Evolutionary conservation across 176 grass and related monocot genomes (phyloP).

Genomic region (Ampelocalamus luodianensis): DNA sequence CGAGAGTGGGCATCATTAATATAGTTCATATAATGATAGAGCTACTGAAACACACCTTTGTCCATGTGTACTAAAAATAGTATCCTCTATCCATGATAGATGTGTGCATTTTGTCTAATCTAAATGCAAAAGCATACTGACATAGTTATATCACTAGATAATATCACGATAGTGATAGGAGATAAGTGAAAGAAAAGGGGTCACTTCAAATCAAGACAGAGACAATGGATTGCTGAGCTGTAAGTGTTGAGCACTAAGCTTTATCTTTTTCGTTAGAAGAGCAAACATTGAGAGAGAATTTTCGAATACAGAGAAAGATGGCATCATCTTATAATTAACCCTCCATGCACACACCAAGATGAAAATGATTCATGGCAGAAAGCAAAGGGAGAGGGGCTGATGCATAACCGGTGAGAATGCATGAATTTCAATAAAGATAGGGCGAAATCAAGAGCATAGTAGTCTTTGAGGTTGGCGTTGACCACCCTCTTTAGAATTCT

Average conservation of each 20-base stretch:
- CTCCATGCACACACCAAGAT: slow-evolving; percentile 47
- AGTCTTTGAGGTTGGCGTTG: slow-evolving; percentile 67
- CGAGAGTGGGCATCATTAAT: neutral
- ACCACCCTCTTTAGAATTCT: slow-evolving; percentile 71
- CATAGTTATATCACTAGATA: slow-evolving; percentile 8
- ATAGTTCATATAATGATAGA: slow-evolving; percentile 1
- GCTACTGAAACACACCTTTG: slow-evolving; percentile 29
- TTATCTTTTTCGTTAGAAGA: slow-evolving; percentile 60
- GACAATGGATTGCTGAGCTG: slow-evolving; percentile 45
- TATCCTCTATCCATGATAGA: slow-evolving; percentile 37
- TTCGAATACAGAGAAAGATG: slow-evolving; percentile 59
- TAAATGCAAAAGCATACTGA: slow-evolving; percentile 34
- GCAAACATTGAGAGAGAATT: slow-evolving; percentile 42
- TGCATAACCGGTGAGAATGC: slow-evolving; percentile 52
- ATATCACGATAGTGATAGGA: slow-evolving; percentile 43
- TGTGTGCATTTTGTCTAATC: slow-evolving; percentile 40
- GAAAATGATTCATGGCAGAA: slow-evolving; percentile 63
- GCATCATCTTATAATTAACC: slow-evolving; percentile 53
- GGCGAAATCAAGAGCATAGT: slow-evolving; percentile 50
- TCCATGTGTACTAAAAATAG: slow-evolving; percentile 34
- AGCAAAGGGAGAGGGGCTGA: slow-evolving; percentile 31
- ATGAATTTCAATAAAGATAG: slow-evolving; percentile 67
- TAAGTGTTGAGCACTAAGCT: slow-evolving; percentile 35
- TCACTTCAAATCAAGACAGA: slow-evolving; percentile 43
- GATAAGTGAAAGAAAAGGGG: slow-evolving; percentile 37